Conservation (phyloP, 176 grass and related monocot species). For the Avena insularis region DNA sequence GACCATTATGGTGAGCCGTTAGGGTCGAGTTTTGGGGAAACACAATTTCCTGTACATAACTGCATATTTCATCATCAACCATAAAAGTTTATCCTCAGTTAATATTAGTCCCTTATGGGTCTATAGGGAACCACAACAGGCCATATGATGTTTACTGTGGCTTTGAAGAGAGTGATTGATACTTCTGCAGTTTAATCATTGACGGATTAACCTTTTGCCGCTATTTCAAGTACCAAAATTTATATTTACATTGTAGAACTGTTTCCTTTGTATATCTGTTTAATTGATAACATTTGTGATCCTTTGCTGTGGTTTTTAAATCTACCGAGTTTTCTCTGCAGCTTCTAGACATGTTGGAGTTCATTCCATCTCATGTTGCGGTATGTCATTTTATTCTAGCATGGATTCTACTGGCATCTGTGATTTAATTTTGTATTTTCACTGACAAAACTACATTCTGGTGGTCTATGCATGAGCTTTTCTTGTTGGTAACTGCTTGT, state of each 20-base stretch:
- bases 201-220: slow-evolving; percentile 9
- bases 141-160: slow-evolving; percentile 42
- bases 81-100: slow-evolving; percentile 34
- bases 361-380: slow-evolving; percentile 92
- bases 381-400: slow-evolving; percentile 65
- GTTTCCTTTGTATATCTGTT: slow-evolving; percentile 13
- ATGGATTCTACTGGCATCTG: slow-evolving; percentile 14
- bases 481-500: slow-evolving; percentile 8
- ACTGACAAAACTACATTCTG: slow-evolving; percentile 4
- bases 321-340: slow-evolving; percentile 49
- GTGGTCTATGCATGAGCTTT: background rate
- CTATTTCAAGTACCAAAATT: slow-evolving; percentile 5
- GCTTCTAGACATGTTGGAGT: slow-evolving; percentile 92
- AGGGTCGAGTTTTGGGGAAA: background rate
- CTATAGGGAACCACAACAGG: background rate
- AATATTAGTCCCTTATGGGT: background rate
- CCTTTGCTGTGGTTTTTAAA: slow-evolving; percentile 35
- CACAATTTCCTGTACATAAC: slow-evolving; percentile 20
- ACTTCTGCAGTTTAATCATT: slow-evolving; percentile 3
- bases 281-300: slow-evolving; percentile 12
- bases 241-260: slow-evolving; percentile 22
- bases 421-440: slow-evolving; percentile 35
- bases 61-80: slow-evolving; percentile 21
- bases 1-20: slow-evolving; percentile 13
- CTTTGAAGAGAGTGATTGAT: slow-evolving; percentile 23